phyloP scores from a whole-genome alignment of 108 stramenopile genomes.

The Conticribra weissflogii region DNA sequence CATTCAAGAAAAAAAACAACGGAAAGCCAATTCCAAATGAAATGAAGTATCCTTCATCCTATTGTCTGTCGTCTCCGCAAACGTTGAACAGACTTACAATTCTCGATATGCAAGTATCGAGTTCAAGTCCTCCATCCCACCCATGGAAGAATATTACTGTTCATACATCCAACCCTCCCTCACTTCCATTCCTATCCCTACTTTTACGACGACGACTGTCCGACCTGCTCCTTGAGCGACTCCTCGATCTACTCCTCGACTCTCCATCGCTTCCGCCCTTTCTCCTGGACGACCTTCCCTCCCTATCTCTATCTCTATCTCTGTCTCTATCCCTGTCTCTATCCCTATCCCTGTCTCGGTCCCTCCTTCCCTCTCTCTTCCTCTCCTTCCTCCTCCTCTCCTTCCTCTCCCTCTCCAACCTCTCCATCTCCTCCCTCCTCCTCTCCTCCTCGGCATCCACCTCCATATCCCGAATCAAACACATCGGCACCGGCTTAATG shows the following conservation, averaged over 20 bases:
- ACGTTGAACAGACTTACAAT: too few species aligned
- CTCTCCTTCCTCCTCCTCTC: conserved; percentile 30
- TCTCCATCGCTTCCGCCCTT: neutral
- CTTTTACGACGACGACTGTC: neutral
- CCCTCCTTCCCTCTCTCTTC: conserved; percentile 19
- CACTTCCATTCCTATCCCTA: neutral
- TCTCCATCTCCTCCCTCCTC: conserved; percentile 45
- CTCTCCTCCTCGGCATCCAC: conserved; percentile 73
- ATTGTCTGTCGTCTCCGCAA: too few species aligned
- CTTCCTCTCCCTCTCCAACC: conserved; percentile 29
- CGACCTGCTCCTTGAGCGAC: neutral
- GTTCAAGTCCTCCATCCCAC: too few species aligned
- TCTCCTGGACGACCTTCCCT: conserved; percentile 18
- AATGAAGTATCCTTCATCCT: too few species aligned
- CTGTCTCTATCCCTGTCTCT: conserved; percentile 4
- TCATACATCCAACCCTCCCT: neutral
- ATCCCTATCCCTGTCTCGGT: conserved; percentile 5
- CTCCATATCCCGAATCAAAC: conserved; percentile 74
- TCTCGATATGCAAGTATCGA: too few species aligned
- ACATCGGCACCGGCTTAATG: conserved; percentile 80
- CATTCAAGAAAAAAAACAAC: too few species aligned
- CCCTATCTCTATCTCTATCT: conserved; percentile 14
- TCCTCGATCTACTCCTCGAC: neutral
- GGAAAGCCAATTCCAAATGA: too few species aligned
- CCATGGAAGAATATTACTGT: too few species aligned